Base-by-base conservation (phyloP, 1,284 basidiomycete genomes). In the Psilocybe mexicana region DNA sequence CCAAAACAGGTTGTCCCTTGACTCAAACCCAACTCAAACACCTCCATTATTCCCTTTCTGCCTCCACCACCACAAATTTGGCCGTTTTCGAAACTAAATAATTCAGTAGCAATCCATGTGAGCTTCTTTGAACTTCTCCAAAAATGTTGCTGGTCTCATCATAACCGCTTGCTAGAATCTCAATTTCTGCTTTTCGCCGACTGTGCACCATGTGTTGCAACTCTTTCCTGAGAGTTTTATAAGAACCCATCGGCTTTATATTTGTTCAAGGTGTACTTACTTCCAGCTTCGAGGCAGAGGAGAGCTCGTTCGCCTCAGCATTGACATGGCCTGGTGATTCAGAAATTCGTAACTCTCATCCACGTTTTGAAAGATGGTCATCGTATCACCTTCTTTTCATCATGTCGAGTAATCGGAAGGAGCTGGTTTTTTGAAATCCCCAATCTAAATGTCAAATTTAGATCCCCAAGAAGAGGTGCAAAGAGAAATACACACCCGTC, bases 121-220 rank as follows among this genome's bases (percentile, higher is more conserved):
- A 26, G 44, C 10, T 46, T 28, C 44, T 28, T 14, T 28, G 44
- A 10, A 2, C 7, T 26, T 28, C 3, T 46, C 44, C 25, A 14
- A 43, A 43, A 43, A 14, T 33, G 14, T 10, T 52, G 28, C 28
- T n/a, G 10, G 26, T n/a, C 33, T 18, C 24, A 18, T 18, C 49
- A n/a, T 54, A 47, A 4, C 6, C 51, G n/a, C 65, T 69, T 12
- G 77, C 71, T 51, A 96, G 70, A 44, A 93, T 79, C 71, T 96
- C 91, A 58, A 94, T 94, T 73, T 96, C 94, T 1, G 94, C 94
- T 72, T 97, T 97, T 52, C 86, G 83, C 40, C 89, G 82, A 4
- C 77, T 80, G 69, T 90, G 85, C 30, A 96, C 72, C 83, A 96
- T 93, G 63, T 83, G 78, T 68, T 79, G 80, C 3, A 96, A 83